A percentile compares a stretch with the other conserved stretches of the same genome.
Evolutionary conservation across 2,329 filamentous ascomycete genomes (phyloP).

Genomic region (Juglanconis oblonga): DNA sequence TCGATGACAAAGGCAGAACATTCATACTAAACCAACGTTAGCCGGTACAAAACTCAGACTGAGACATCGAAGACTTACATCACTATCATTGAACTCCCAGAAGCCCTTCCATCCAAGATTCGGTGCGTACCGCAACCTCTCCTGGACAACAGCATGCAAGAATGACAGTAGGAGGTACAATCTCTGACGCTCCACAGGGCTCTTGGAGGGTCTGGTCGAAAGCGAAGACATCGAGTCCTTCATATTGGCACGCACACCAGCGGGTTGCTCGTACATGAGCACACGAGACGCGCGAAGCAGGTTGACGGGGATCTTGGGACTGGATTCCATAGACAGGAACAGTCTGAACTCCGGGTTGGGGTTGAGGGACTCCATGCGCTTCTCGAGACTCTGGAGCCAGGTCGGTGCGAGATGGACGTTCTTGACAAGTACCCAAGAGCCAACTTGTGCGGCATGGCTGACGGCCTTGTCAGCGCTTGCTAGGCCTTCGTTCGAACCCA

Average conservation of each 20-base stretch:
- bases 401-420: constrained; percentile 95
- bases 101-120: constrained; percentile 96
- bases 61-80: constrained; percentile 63
- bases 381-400: constrained; percentile 96
- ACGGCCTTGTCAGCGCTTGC: constrained; percentile 95
- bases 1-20: constrained; percentile 96
- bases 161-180: constrained; percentile 91
- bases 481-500: constrained; percentile 95
- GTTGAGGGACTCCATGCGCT: constrained; percentile 92
- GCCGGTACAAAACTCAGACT: constrained; percentile 1
- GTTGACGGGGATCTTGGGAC: constrained; percentile 95
- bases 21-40: constrained; percentile 68
- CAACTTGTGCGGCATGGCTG: constrained; percentile 83
- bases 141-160: constrained; percentile 92
- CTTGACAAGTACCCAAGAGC: constrained; percentile 97
- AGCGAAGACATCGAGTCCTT: constrained; percentile 90
- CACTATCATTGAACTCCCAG: constrained; percentile 99
- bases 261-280: constrained; percentile 96
- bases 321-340: constrained; percentile 98
- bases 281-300: constrained; percentile 89
- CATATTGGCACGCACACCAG: constrained; percentile 96
- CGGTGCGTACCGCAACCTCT: constrained; percentile 89
- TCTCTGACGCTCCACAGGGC: constrained; percentile 85
- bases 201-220: constrained; percentile 70
- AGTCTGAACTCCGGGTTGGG: constrained; percentile 90